Evolutionary conservation across 306 rosid species (phyloP).

Genomic region (Acacia acuminata): DNA sequence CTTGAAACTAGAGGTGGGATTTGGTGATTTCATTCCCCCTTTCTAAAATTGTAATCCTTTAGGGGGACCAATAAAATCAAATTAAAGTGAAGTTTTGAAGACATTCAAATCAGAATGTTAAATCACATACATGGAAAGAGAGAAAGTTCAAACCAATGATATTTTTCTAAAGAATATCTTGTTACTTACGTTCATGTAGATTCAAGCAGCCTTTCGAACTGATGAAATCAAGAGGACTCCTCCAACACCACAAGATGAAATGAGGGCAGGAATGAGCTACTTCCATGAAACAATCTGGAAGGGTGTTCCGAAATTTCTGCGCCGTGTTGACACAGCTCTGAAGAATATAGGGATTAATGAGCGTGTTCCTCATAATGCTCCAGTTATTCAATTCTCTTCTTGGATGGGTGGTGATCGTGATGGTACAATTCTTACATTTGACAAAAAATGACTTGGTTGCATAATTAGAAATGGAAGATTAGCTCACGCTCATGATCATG

Average conservation of each 20-base stretch:
- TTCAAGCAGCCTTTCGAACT: slow-evolving; percentile 98
- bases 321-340: slow-evolving; percentile 96
- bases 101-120: not conserved
- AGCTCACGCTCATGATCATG: not conserved
- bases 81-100: not conserved
- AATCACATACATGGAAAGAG: not conserved
- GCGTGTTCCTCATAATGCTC: slow-evolving; percentile 94
- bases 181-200: slow-evolving; percentile 46
- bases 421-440: slow-evolving; percentile 48
- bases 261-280: slow-evolving; percentile 99
- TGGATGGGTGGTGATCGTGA: slow-evolving; percentile 99
- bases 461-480: not conserved
- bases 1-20: not conserved
- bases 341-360: slow-evolving; percentile 88
- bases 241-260: slow-evolving; percentile 99
- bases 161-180: slow-evolving; percentile 15
- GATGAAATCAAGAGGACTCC: slow-evolving; percentile 95
- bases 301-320: slow-evolving; percentile 92
- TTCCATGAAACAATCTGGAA: slow-evolving; percentile 97
- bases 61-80: not conserved
- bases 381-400: slow-evolving; percentile 95
- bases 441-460: not conserved
- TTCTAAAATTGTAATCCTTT: not conserved
- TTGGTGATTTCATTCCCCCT: not conserved
- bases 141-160: not conserved